phyloP scores from a whole-genome alignment of 2,329 filamentous ascomycete genomes.

The Colletotrichum sp. region DNA sequence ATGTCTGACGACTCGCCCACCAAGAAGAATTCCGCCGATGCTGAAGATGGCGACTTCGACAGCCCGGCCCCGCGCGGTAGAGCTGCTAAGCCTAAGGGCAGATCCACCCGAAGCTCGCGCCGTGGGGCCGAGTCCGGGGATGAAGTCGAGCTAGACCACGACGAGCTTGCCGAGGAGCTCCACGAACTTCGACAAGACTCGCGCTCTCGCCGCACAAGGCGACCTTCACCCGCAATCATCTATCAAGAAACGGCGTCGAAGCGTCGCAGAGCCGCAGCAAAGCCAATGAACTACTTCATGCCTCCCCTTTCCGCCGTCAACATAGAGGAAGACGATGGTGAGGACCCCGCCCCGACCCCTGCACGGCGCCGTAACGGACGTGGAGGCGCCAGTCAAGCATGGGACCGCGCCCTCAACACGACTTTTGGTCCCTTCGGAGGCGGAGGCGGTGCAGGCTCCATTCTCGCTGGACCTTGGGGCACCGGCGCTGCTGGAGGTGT shows the following conservation, averaged over 20 bases:
- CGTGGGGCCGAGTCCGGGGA: constrained; percentile 58
- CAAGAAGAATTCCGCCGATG: constrained; percentile 38
- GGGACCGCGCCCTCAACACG: constrained; percentile 85
- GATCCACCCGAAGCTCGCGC: constrained; percentile 53
- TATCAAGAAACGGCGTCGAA: constrained; percentile 60
- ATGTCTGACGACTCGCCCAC: constrained; percentile 39
- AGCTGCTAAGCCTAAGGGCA: constrained; percentile 40
- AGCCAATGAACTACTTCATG: constrained; percentile 86
- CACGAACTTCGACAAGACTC: constrained; percentile 65
- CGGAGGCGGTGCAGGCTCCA: constrained; percentile 69
- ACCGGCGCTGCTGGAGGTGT: constrained; percentile 77
- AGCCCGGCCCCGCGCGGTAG: constrained; percentile 58
- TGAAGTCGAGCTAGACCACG: constrained; percentile 63
- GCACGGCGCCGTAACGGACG: constrained; percentile 71
- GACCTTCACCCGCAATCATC: constrained; percentile 61
- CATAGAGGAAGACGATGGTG: constrained; percentile 77
- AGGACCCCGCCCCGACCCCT: constrained; percentile 70
- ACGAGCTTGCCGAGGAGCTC: constrained; percentile 71
- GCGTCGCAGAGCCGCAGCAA: constrained; percentile 60
- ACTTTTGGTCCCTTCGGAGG: constrained; percentile 94
- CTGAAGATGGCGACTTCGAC: constrained; percentile 48
- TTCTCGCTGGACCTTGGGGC: constrained; percentile 78
- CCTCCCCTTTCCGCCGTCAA: constrained; percentile 67
- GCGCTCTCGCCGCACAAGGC: constrained; percentile 54
- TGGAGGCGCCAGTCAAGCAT: constrained; percentile 61